These are phyloP conservation scores for Acer yangbiense DNA, from an alignment of 345 rosid genomes.

Conservation along the genomic window DNA sequence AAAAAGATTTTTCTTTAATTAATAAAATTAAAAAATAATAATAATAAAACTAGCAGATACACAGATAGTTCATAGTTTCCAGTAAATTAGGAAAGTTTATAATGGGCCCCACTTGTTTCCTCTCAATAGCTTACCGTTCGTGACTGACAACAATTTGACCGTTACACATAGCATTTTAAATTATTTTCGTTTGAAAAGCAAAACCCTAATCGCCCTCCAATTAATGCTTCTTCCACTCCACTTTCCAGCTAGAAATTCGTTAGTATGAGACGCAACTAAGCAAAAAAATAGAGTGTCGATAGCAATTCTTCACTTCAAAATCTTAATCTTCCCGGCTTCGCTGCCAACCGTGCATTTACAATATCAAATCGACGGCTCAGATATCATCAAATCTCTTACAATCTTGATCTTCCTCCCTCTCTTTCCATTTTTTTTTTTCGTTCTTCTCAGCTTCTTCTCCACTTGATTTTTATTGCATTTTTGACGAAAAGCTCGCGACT, in stretches of 20 bases:
- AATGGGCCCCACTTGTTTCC: constrained; percentile 27
- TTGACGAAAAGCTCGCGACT: constrained; percentile 10
- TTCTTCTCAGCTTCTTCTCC: constrained; percentile 14
- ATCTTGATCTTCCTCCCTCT: constrained; percentile 29
- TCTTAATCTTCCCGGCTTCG: constrained; percentile 29
- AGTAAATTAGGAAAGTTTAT: background rate
- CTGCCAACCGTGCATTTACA: constrained; percentile 36
- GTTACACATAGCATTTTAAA: constrained; percentile 46
- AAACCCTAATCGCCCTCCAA: constrained; percentile 18
- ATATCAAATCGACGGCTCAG: constrained; percentile 32
- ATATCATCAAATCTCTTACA: constrained; percentile 19
- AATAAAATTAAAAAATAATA: background rate
- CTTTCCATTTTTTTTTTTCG: background rate
- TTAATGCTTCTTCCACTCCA: constrained; percentile 31
- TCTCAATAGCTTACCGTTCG: constrained; percentile 34
- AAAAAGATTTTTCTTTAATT: background rate
- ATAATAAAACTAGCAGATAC: too few relatives aligned
- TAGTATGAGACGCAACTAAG: background rate
- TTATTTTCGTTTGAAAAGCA: constrained; percentile 12
- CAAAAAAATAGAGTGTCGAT: background rate
- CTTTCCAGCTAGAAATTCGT: background rate
- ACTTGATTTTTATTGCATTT: constrained; percentile 20
- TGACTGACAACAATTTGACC: constrained; percentile 52
- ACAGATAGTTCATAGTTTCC: background rate
- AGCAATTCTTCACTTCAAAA: constrained; percentile 34